Percentiles rank a stretch among this genome's conserved stretches.
Conservation (phyloP, 768 basidiomycete genomes). For the Auricularia sp. region DNA sequence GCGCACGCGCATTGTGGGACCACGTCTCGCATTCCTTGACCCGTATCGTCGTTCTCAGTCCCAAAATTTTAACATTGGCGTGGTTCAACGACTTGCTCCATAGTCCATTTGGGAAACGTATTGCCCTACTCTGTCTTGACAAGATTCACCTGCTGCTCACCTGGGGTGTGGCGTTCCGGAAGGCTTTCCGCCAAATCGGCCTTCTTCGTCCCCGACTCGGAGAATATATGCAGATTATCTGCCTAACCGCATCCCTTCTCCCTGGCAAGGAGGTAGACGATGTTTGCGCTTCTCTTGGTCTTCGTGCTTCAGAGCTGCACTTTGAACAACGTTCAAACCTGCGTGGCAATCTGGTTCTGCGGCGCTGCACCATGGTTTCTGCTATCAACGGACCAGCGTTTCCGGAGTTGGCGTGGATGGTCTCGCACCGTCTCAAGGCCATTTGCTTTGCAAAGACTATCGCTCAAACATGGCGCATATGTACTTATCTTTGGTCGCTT, state of each 20-base stretch:
- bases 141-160: conserved; percentile 13
- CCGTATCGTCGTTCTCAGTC: conserved; percentile 12
- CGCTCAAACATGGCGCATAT: too few species aligned
- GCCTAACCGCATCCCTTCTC: conserved; percentile 10
- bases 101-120: conserved; percentile 3
- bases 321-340: conserved; percentile 12
- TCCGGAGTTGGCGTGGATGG: too few species aligned
- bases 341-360: conserved; percentile 1
- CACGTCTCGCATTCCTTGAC: too few species aligned
- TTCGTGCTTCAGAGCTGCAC: conserved; percentile 4
- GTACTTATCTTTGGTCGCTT: too few species aligned
- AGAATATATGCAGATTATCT: conserved; percentile 2
- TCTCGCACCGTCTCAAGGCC: too few species aligned
- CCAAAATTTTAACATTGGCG: conserved; percentile 11
- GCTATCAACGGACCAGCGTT: too few species aligned
- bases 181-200: conserved; percentile 7
- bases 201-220: conserved; percentile 4
- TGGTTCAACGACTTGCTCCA: conserved; percentile 11
- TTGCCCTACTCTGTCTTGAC: conserved; percentile 10
- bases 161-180: conserved; percentile 14
- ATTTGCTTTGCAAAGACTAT: too few species aligned
- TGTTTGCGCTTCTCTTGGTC: conserved; percentile 9
- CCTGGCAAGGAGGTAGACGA: conserved; percentile 5
- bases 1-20: too few species aligned
- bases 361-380: too few species aligned